A percentile compares a stretch with the other conserved stretches of the same genome.
These are phyloP conservation scores for Botryotinia calthae DNA, from an alignment of 2,329 filamentous ascomycete genomes.

Conservation along the genomic window DNA sequence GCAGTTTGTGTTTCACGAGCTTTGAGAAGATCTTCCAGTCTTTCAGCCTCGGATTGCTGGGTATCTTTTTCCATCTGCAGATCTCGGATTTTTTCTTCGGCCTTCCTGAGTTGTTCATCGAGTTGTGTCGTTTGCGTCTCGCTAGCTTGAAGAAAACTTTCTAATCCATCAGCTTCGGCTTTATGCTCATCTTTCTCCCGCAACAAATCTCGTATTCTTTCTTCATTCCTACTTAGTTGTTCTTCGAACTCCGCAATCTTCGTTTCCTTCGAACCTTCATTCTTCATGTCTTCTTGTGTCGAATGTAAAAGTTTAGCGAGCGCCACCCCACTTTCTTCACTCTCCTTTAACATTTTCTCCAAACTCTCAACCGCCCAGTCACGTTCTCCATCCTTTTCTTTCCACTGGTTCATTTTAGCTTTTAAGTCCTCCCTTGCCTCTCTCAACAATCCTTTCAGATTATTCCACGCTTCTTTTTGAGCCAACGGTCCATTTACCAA, in stretches of 20 bases:
- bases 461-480: constrained; percentile 8
- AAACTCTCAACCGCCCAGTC: background rate
- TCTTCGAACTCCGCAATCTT: background rate
- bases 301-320: background rate
- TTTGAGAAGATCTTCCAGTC: background rate
- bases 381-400: background rate
- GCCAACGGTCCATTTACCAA: constrained; percentile 9
- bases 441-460: background rate
- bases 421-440: background rate
- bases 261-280: background rate
- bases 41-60: background rate
- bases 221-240: background rate
- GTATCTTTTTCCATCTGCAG: background rate
- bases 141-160: background rate
- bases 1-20: background rate
- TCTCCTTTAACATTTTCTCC: constrained; percentile 7
- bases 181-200: background rate
- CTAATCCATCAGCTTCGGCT: constrained; percentile 6
- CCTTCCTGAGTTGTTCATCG: background rate
- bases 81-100: background rate
- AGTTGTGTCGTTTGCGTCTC: constrained; percentile 1
- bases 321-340: background rate
- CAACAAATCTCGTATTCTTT: background rate
- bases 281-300: background rate
- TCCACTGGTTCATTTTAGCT: background rate